Conservation (phyloP, 2,329 filamentous ascomycete genomes). For the Trichoderma sp. region DNA sequence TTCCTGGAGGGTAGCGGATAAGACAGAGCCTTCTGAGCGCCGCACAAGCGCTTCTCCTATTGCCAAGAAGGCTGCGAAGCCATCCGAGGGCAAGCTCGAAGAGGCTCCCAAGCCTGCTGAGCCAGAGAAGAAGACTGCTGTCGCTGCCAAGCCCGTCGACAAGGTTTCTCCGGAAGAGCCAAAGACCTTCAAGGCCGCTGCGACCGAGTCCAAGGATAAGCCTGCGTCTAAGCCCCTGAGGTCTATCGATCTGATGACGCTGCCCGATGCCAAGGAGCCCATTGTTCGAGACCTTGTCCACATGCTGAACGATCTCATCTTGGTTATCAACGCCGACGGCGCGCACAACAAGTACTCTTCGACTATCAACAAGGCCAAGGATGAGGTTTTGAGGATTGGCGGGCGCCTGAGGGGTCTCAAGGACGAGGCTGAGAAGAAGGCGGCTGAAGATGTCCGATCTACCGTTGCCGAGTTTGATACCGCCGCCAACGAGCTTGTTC, state of each 20-base stretch:
- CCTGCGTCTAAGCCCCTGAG: slow-evolving; percentile 64
- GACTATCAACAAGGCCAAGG: slow-evolving; percentile 83
- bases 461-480: slow-evolving; percentile 78
- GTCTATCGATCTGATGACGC: slow-evolving; percentile 75
- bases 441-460: slow-evolving; percentile 73
- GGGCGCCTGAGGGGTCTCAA: slow-evolving; percentile 76
- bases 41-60: slow-evolving; percentile 60
- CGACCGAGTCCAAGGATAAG: slow-evolving; percentile 66
- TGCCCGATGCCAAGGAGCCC: slow-evolving; percentile 77
- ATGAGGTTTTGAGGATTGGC: slow-evolving; percentile 75
- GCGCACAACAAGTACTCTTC: slow-evolving; percentile 74
- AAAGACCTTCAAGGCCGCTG: slow-evolving; percentile 41
- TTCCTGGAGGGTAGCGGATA: slow-evolving; percentile 74
- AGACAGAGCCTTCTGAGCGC: slow-evolving; percentile 55
- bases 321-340: slow-evolving; percentile 85
- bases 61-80: slow-evolving; percentile 32
- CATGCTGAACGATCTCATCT: slow-evolving; percentile 94
- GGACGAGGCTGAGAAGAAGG: slow-evolving; percentile 65
- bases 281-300: slow-evolving; percentile 91
- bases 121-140: slow-evolving; percentile 23
- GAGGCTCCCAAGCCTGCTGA: slow-evolving; percentile 23
- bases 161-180: slow-evolving; percentile 30
- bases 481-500: slow-evolving; percentile 83
- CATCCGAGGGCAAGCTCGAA: slow-evolving; percentile 31
- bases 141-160: slow-evolving; percentile 34